Conservation (phyloP, 1,139 yeast genomes). For the Yamadazyma triangularis region DNA sequence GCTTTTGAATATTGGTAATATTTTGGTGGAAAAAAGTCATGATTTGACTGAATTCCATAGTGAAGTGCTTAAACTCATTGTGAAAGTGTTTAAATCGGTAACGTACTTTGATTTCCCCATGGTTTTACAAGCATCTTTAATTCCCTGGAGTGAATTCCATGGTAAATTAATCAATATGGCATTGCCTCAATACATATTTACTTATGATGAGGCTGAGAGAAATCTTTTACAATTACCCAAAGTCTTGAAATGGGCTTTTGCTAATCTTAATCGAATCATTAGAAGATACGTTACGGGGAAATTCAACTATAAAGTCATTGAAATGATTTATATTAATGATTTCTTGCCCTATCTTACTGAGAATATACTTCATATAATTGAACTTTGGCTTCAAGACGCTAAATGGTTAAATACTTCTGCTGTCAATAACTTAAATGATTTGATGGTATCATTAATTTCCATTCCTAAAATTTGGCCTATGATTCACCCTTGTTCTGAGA, state of each 20-base stretch:
- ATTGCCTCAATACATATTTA: constrained; percentile 47
- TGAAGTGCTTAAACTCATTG: constrained; percentile 70
- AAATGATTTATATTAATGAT: constrained; percentile 40
- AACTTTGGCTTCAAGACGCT: constrained; percentile 62
- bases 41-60: constrained; percentile 48
- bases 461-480: constrained; percentile 68
- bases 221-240: constrained; percentile 45
- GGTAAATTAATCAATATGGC: constrained; percentile 61
- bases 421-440: constrained; percentile 62
- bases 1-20: constrained; percentile 61
- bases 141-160: constrained; percentile 79
- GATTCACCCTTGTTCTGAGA: constrained; percentile 65
- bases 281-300: constrained; percentile 62
- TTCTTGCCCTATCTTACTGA: constrained; percentile 73
- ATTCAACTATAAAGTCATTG: constrained; percentile 49
- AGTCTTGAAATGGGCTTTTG: constrained; percentile 88
- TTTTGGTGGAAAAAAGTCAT: constrained; percentile 39
- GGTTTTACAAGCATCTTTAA: constrained; percentile 56
- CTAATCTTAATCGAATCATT: constrained; percentile 72
- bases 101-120: constrained; percentile 76
- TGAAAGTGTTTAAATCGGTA: constrained; percentile 79
- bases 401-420: constrained; percentile 71
- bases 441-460: constrained; percentile 43
- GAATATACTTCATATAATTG: constrained; percentile 61
- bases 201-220: constrained; percentile 27